Evolutionary conservation across 2,329 filamentous ascomycete species (phyloP), one percentile per base, ranked within the genome.

Genomic region (Escovopsis sp.): DNA sequence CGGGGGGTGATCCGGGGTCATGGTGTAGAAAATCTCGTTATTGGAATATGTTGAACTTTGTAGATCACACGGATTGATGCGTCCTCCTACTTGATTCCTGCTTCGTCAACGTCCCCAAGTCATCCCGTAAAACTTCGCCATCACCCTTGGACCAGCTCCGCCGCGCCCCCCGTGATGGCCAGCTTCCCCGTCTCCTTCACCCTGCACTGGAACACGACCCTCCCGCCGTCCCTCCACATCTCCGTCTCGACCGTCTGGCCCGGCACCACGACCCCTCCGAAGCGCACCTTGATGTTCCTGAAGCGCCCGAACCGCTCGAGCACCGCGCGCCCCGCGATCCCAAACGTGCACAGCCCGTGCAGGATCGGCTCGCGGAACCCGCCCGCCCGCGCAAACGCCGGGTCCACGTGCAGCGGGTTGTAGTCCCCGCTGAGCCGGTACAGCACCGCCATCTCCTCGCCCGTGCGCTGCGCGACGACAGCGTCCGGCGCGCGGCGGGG

Each of bases 341-440:
- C 91, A 56, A 98, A 89, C 59, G 80, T 91, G 74, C 87, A 94
- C 33, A 98, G 77, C n/a, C 91, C 91, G 68, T 98, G 91, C 42
- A 98, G 71, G 59, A 98, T 98, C 11, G 91, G 91, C 26, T 70
- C 77, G 66, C 91, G 83, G 77, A 98, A 98, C 46, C 91, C 91
- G 46, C 89, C 91, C 53, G 94, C 80, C 69, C 91, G 91, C 66
- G 85, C 85, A 64, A 98, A 96, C 40, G 78, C 75, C 1, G 91
- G 91, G 62, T 98, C 91, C 48, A 98, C 82, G 68, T 98, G 91
- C 2, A 98, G 78, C 12, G 91, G 91, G 70, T 98, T 96, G 59
- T 89, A 82, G 65, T 98, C 91, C 40, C 91, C 91, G 53, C 84
- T 91, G 42, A 98, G 70, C 34, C 91, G 80, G 73, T 98, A 98